Conservation (phyloP, 2,329 filamentous ascomycete species). For the Bipolaris victoriae region DNA sequence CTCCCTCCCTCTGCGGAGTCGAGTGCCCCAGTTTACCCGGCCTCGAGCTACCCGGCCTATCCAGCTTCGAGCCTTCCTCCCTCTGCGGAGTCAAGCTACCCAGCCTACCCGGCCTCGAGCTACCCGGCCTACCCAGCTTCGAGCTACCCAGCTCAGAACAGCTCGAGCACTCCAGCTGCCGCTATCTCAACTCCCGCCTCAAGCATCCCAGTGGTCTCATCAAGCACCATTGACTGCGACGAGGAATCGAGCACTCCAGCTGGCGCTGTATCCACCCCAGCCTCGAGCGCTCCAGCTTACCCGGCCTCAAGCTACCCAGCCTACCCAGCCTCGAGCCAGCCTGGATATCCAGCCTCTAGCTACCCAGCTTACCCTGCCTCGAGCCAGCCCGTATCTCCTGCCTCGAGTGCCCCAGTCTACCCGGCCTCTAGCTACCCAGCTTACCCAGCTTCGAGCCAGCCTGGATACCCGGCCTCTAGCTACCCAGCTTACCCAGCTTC, state of each 20-base stretch:
- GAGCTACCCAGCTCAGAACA: background rate
- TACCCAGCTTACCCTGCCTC: conserved; percentile 9
- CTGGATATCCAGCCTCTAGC: conserved; percentile 19
- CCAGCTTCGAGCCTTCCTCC: background rate
- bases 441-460: too few species aligned
- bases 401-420: too few species aligned
- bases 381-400: background rate
- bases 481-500: background rate
- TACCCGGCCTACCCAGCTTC: conserved; percentile 32
- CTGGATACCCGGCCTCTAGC: background rate
- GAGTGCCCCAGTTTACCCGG: background rate
- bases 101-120: conserved; percentile 15
- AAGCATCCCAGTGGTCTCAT: too few species aligned
- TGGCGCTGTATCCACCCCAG: background rate
- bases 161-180: too few species aligned
- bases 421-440: too few species aligned
- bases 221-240: too few species aligned
- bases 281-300: background rate
- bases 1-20: background rate
- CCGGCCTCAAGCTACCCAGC: background rate
- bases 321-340: too few species aligned
- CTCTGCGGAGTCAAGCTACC: background rate
- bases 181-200: too few species aligned
- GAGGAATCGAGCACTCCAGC: too few species aligned
- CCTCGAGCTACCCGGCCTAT: background rate